phyloP scores from a whole-genome alignment of 2,329 filamentous ascomycete species.

The Graphiopsis chlorocephala region DNA sequence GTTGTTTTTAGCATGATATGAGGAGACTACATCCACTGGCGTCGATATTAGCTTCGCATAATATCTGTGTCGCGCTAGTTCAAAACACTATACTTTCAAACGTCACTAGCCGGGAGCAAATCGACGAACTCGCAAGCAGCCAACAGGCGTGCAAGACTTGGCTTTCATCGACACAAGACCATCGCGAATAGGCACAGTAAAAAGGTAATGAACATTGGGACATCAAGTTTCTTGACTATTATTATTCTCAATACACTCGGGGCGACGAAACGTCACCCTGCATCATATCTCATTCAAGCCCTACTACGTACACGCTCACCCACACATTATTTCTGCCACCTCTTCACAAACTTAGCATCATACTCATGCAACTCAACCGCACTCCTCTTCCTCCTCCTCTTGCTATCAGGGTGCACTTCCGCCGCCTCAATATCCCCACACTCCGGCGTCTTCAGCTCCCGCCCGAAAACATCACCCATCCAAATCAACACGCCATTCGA shows the following conservation, averaged over 20 bases:
- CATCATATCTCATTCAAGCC: not conserved
- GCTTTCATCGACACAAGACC: not conserved
- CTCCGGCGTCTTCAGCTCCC: conserved; percentile 54
- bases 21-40: not conserved
- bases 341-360: conserved; percentile 12
- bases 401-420: conserved; percentile 1
- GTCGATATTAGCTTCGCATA: not conserved
- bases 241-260: not conserved
- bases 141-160: not conserved
- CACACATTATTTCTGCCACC: conserved; percentile 8
- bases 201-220: not conserved
- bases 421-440: conserved; percentile 21
- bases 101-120: not conserved
- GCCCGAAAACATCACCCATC: conserved; percentile 61
- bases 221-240: not conserved
- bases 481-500: conserved; percentile 67
- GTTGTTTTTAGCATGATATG: not conserved
- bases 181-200: not conserved
- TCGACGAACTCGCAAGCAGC: not conserved
- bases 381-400: conserved; percentile 16
- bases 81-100: not conserved
- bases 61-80: not conserved
- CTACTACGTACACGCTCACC: not conserved
- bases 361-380: conserved; percentile 6
- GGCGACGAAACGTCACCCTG: not conserved